Base-by-base conservation (phyloP, 306 rosid species). In the Trifolium dubium region DNA sequence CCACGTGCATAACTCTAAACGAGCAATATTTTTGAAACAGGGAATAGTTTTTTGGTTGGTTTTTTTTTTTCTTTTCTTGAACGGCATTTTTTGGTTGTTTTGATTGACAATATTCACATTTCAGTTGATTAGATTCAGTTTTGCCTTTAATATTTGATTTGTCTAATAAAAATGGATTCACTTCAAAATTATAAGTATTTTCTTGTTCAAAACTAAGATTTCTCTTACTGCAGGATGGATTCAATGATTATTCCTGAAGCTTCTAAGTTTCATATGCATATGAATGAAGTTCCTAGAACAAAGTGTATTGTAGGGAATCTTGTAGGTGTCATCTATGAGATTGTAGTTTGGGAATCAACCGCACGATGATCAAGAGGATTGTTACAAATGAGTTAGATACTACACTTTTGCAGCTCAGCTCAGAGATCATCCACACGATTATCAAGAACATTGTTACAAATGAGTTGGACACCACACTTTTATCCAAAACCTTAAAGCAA, bases 311-410 rank as follows among this genome's bases (percentile, higher is more conserved):
- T 88, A 39, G 77, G 87, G 15, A 91, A 89, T 81, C 93, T 77
- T 54, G 85, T 88, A 88, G 97, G 98, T 74, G 88, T 85, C 46
- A 85, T 91, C 84, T 93, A 68, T 77, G 96, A 89, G 83, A 79
- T 86, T 67, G 62, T 65, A 19, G 37, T 28, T 62, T 51, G 13
- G 13, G 67, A 66, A n/a, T n/a, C n/a, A n/a, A n/a, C n/a, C n/a
- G n/a, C n/a, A n/a, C n/a, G n/a, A n/a, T n/a, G n/a, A n/a, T n/a
- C n/a, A n/a, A n/a, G n/a, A n/a, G n/a, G n/a, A n/a, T n/a, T n/a
- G n/a, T n/a, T n/a, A n/a, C n/a, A n/a, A n/a, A n/a, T n/a, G n/a
- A n/a, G n/a, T n/a, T n/a, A n/a, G n/a, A n/a, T n/a, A n/a, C n/a
- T n/a, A n/a, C n/a, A n/a, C n/a, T n/a, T 28, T 70, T 53, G 60